Evolutionary conservation across 1,139 yeast genomes (phyloP).

Genomic region (Protomyces inouyei): DNA sequence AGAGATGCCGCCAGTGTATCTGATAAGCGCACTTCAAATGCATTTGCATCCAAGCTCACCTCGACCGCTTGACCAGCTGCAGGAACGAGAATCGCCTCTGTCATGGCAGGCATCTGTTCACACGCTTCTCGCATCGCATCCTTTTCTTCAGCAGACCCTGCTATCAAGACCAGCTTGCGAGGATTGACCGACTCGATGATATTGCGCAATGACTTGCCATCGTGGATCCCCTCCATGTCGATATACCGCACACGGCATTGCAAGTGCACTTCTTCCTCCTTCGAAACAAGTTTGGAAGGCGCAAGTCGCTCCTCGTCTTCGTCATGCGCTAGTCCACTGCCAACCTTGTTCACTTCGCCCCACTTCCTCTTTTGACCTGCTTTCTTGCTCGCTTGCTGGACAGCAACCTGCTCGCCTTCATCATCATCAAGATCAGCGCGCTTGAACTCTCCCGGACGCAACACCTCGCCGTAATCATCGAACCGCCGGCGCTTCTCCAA

Average conservation of each 20-base stretch:
- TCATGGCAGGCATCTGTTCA: constrained; percentile 29
- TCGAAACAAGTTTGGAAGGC: constrained; percentile 32
- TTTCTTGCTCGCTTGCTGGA: constrained; percentile 11
- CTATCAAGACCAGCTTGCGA: constrained; percentile 55
- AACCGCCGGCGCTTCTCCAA: constrained; percentile 50
- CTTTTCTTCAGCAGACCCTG: constrained; percentile 29
- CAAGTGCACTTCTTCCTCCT: constrained; percentile 29
- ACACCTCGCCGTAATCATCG: constrained; percentile 81
- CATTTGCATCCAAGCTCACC: constrained; percentile 38
- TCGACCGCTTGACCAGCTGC: constrained; percentile 31
- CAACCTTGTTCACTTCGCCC: constrained; percentile 26
- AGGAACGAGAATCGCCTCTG: constrained; percentile 32
- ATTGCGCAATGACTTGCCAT: constrained; percentile 71
- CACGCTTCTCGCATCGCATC: constrained; percentile 30
- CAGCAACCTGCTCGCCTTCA: constrained; percentile 11
- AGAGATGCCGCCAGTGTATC: constrained; percentile 58
- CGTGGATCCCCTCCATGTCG: constrained; percentile 82
- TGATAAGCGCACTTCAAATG: constrained; percentile 69
- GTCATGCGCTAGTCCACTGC: constrained; percentile 1
- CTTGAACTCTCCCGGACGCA: constrained; percentile 60
- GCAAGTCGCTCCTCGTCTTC: constrained; percentile 20
- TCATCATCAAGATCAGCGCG: constrained; percentile 35
- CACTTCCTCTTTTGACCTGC: constrained; percentile 27
- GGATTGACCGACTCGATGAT: constrained; percentile 80
- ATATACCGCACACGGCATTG: constrained; percentile 71